Percentiles rank a stretch among this genome's conserved stretches.
These are phyloP conservation scores for Suillus subalutaceus DNA, from an alignment of 768 basidiomycete species.

Conservation along the genomic window DNA sequence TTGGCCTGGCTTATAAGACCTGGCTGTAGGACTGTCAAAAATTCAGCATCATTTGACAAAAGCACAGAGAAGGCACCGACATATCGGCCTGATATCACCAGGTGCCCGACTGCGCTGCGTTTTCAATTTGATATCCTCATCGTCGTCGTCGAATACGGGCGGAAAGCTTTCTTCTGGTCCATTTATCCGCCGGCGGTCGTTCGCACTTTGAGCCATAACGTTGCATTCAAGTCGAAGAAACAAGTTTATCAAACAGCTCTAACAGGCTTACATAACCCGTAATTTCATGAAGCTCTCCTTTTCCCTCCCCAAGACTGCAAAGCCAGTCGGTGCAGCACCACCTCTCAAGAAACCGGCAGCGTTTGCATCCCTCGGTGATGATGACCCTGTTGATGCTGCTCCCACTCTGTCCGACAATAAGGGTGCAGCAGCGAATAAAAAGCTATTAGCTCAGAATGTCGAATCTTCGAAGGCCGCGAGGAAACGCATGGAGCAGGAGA, in stretches of 20 bases:
- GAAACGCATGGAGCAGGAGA: constrained; percentile 79
- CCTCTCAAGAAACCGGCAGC: constrained; percentile 61
- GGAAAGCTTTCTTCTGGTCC: constrained; percentile 85
- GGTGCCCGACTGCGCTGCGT: constrained; percentile 49
- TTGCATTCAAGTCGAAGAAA: background rate
- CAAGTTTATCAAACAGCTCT: background rate
- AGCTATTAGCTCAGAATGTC: constrained; percentile 59
- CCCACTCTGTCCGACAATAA: constrained; percentile 46
- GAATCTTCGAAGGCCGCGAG: constrained; percentile 64
- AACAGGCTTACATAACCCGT: constrained; percentile 25
- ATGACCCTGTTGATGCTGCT: constrained; percentile 53
- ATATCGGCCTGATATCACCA: constrained; percentile 82
- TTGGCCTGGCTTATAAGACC: constrained; percentile 93
- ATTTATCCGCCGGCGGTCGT: constrained; percentile 88
- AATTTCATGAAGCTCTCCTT: constrained; percentile 85
- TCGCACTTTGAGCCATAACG: constrained; percentile 54
- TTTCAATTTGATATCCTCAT: constrained; percentile 25
- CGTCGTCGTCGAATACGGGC: constrained; percentile 56
- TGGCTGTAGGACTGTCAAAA: constrained; percentile 74
- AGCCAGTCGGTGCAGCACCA: constrained; percentile 55
- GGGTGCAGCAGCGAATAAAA: constrained; percentile 51
- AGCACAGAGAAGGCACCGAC: constrained; percentile 41
- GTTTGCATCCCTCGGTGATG: constrained; percentile 65
- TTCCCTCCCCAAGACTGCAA: constrained; percentile 63
- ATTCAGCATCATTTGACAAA: constrained; percentile 14